Conservation (phyloP, 2,329 filamentous ascomycete genomes). For the Harringtonia aguacate region DNA sequence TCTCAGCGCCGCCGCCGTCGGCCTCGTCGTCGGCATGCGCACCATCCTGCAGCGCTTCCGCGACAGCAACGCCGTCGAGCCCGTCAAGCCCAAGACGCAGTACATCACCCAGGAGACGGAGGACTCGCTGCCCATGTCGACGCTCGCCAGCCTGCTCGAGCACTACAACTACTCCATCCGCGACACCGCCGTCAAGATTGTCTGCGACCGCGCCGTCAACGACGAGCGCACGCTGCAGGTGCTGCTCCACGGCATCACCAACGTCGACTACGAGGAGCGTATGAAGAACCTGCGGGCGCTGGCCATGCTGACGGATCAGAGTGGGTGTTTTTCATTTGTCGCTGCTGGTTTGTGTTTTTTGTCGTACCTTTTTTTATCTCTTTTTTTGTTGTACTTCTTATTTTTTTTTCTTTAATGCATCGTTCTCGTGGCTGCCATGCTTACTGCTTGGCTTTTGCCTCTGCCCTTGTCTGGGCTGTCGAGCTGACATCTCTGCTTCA, state of each 20-base stretch:
- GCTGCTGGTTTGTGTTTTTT: no score
- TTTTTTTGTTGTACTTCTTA: no score
- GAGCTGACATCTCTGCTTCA: conserved; percentile 10
- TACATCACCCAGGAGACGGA: conserved; percentile 69
- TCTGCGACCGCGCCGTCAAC: conserved; percentile 47
- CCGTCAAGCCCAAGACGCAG: conserved; percentile 53
- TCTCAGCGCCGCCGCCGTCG: conserved; percentile 46
- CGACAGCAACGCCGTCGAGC: conserved; percentile 55
- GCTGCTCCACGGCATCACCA: conserved; percentile 48
- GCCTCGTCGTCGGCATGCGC: conserved; percentile 46
- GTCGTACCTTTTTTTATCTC: no score
- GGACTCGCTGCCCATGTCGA: conserved; percentile 55
- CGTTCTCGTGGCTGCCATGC: no score
- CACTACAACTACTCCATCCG: conserved; percentile 65
- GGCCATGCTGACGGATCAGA: conserved; percentile 40
- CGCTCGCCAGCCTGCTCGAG: conserved; percentile 54
- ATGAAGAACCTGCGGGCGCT: conserved; percentile 46
- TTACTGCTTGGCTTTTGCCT: conserved; percentile 16
- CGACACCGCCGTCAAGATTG: conserved; percentile 53
- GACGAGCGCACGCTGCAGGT: conserved; percentile 38
- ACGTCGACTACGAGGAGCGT: conserved; percentile 46
- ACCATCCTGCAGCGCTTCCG: conserved; percentile 48
- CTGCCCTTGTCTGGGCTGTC: background rate
- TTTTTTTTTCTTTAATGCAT: no score
- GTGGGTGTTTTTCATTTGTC: conserved; percentile 18